Evolutionary conservation across 2,329 filamentous ascomycete genomes (phyloP).

Genomic region (Penicillium sp.): DNA sequence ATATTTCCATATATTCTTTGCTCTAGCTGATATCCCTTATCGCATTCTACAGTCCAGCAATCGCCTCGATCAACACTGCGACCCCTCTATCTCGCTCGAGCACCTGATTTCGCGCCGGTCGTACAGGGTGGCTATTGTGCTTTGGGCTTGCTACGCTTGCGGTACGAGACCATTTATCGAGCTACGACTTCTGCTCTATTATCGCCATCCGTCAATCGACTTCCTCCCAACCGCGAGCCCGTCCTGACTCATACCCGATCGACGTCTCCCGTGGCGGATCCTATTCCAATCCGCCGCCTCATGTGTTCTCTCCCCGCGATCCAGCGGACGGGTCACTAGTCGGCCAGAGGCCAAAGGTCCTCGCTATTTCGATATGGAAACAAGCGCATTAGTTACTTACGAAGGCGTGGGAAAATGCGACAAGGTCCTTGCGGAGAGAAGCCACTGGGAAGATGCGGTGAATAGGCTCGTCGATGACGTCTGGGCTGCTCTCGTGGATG

Average conservation of each 20-base stretch:
- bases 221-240: neutral
- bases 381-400: constrained; percentile 2
- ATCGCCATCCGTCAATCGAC: neutral
- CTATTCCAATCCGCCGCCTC: constrained; percentile 5
- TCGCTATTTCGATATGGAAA: constrained; percentile 18
- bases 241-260: constrained; percentile 3
- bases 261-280: constrained; percentile 9
- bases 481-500: constrained; percentile 6
- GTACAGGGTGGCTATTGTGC: constrained; percentile 16
- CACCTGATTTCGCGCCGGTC: constrained; percentile 19
- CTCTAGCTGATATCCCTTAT: neutral
- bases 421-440: constrained; percentile 1
- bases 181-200: neutral
- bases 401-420: constrained; percentile 1
- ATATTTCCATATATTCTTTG: constrained; percentile 3
- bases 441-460: constrained; percentile 1
- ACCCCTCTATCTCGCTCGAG: constrained; percentile 1
- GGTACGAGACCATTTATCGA: neutral
- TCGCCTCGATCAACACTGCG: constrained; percentile 3
- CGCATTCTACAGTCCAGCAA: neutral
- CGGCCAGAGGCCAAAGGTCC: constrained; percentile 3
- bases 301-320: constrained; percentile 16
- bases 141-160: neutral
- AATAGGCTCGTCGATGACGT: constrained; percentile 10
- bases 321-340: constrained; percentile 14